Evolutionary conservation across 176 grass and related monocot genomes (phyloP).

Genomic region (Eleusine indica): DNA sequence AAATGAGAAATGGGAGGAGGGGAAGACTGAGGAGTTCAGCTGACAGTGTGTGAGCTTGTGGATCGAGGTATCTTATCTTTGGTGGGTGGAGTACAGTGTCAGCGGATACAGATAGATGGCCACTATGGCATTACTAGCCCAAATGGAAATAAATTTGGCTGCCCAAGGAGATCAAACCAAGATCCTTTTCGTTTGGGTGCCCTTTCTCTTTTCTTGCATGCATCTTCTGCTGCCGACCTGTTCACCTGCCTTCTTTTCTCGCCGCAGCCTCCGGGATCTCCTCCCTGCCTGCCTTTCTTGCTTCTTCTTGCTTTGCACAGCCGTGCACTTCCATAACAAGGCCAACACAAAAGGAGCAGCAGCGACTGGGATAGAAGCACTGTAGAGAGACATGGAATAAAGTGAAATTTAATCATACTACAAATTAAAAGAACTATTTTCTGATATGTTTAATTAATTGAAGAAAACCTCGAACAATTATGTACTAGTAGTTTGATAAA

Average conservation of each 20-base stretch:
- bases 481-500: background rate
- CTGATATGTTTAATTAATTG: background rate
- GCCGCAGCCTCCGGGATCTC: slow-evolving; percentile 42
- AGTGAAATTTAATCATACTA: slow-evolving; percentile 9
- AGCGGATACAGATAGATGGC: background rate
- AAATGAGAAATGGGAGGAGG: background rate
- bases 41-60: slow-evolving; percentile 15
- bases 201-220: slow-evolving; percentile 50
- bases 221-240: slow-evolving; percentile 37
- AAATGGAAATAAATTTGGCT: slow-evolving; percentile 50
- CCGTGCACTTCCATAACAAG: slow-evolving; percentile 54
- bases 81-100: slow-evolving; percentile 6
- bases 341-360: slow-evolving; percentile 43
- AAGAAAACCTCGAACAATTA: background rate
- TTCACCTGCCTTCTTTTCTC: slow-evolving; percentile 43
- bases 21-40: background rate
- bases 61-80: slow-evolving; percentile 43
- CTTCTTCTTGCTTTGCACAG: slow-evolving; percentile 55
- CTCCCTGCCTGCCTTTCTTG: slow-evolving; percentile 47
- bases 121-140: slow-evolving; percentile 38
- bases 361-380: slow-evolving; percentile 1
- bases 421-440: slow-evolving; percentile 19
- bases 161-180: slow-evolving; percentile 8
- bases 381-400: slow-evolving; percentile 21
- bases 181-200: slow-evolving; percentile 48